Percentiles rank a stretch among this genome's conserved stretches.
These are phyloP conservation scores for Alternaria dauci DNA, from an alignment of 2,329 filamentous ascomycete genomes.

Conservation along the genomic window DNA sequence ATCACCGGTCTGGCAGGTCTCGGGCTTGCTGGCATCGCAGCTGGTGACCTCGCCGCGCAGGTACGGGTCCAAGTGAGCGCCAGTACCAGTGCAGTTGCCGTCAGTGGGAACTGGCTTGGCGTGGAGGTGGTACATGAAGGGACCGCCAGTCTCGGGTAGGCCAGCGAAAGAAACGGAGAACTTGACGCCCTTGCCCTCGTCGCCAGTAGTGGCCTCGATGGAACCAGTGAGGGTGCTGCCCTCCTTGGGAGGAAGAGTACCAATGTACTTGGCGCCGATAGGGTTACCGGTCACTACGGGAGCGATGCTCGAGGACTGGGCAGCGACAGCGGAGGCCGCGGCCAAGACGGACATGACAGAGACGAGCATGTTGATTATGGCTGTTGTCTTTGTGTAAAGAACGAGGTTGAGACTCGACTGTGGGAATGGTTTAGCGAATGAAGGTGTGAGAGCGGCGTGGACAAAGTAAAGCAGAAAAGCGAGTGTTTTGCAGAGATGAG, in stretches of 20 bases:
- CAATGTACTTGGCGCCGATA: slow-evolving; percentile 50
- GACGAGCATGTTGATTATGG: slow-evolving; percentile 43
- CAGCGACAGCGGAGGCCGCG: slow-evolving; percentile 38
- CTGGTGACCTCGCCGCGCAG: slow-evolving; percentile 49
- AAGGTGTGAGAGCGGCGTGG: slow-evolving; percentile 1
- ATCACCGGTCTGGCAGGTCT: slow-evolving; percentile 57
- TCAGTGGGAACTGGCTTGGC: slow-evolving; percentile 52
- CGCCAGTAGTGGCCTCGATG: slow-evolving; percentile 43
- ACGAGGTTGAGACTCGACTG: slow-evolving; percentile 9
- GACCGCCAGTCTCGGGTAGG: slow-evolving; percentile 53
- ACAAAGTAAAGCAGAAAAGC: slow-evolving; percentile 7
- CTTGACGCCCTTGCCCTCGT: slow-evolving; percentile 51
- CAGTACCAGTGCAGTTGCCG: slow-evolving; percentile 55
- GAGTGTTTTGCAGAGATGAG: slow-evolving; percentile 8
- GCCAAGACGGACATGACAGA: slow-evolving; percentile 41
- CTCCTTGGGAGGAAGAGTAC: slow-evolving; percentile 46
- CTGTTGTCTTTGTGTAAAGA: slow-evolving; percentile 19
- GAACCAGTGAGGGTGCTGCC: slow-evolving; percentile 47
- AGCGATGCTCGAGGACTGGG: slow-evolving; percentile 39
- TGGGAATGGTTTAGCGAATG: slow-evolving; percentile 20
- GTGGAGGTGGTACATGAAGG: slow-evolving; percentile 59
- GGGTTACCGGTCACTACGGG: slow-evolving; percentile 50
- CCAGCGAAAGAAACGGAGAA: slow-evolving; percentile 53
- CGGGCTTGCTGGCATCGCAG: slow-evolving; percentile 49
- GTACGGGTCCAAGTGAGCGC: slow-evolving; percentile 56